Evolutionary conservation across 345 rosid species (phyloP).

Genomic region (Aegle marmelos): DNA sequence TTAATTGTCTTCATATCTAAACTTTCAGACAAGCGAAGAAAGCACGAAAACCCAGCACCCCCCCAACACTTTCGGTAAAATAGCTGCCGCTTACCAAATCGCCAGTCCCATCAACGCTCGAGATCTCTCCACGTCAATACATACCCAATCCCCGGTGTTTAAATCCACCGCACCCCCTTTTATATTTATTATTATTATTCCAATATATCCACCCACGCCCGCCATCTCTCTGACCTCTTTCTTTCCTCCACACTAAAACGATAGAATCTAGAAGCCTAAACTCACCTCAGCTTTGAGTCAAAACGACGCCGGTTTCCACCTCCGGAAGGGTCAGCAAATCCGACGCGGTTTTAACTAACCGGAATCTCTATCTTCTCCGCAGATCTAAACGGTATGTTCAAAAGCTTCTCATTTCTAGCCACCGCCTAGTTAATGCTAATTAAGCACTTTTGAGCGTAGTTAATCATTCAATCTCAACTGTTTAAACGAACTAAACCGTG

Average conservation of each 20-base stretch:
- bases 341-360: conserved; percentile 12
- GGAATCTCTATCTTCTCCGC: conserved; percentile 1
- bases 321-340: conserved; percentile 3
- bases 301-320: conserved; percentile 3
- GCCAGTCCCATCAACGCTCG: conserved; percentile 10
- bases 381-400: conserved; percentile 32
- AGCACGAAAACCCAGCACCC: neutral
- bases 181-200: too few relatives aligned
- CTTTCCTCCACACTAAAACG: neutral
- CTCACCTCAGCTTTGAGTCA: neutral
- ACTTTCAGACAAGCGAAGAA: conserved; percentile 16
- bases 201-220: neutral
- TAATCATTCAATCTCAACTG: neutral
- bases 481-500: conserved; percentile 6
- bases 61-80: conserved; percentile 18
- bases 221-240: neutral
- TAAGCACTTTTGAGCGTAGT: neutral
- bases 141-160: conserved; percentile 2
- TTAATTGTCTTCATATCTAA: neutral
- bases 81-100: conserved; percentile 20
- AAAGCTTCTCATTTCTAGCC: neutral
- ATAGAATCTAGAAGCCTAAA: neutral
- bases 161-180: neutral
- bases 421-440: neutral
- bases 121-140: conserved; percentile 8